Evolutionary conservation across 805 yeast genomes (phyloP).

Genomic region (Suhomyces pyralidae): DNA sequence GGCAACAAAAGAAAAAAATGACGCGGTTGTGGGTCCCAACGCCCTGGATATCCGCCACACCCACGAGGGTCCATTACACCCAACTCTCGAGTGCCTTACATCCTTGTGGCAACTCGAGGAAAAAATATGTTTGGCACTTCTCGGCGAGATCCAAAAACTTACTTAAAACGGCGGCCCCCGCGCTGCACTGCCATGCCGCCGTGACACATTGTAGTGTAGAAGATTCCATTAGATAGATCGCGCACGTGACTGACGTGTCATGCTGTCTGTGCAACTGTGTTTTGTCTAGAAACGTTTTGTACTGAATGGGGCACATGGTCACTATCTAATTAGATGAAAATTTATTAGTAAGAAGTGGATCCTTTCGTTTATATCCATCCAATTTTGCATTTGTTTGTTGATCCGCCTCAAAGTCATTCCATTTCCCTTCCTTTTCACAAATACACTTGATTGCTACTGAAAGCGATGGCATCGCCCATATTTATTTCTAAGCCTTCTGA

Average conservation of each 20-base stretch:
- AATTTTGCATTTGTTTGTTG: neutral
- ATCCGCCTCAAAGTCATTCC: neutral
- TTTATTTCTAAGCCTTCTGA: conserved; percentile 57
- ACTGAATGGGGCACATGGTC: neutral
- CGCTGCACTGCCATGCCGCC: neutral
- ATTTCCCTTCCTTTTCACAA: neutral
- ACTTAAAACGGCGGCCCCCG: neutral
- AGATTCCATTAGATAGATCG: neutral
- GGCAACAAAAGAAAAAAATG: neutral
- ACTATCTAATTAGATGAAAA: neutral
- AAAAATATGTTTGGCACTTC: neutral
- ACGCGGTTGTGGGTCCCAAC: neutral
- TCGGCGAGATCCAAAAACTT: neutral
- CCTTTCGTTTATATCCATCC: neutral
- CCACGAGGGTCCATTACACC: neutral
- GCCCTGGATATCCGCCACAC: neutral
- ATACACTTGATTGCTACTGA: neutral
- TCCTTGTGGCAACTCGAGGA: neutral
- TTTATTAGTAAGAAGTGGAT: neutral
- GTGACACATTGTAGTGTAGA: neutral
- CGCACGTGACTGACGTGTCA: neutral
- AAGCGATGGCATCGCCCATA: conserved; percentile 57
- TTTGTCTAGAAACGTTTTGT: neutral
- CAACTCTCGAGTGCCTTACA: neutral
- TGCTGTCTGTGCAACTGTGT: neutral